These are phyloP conservation scores for Verticillium longisporum DNA, from an alignment of 2,329 filamentous ascomycete species.

Conservation along the genomic window DNA sequence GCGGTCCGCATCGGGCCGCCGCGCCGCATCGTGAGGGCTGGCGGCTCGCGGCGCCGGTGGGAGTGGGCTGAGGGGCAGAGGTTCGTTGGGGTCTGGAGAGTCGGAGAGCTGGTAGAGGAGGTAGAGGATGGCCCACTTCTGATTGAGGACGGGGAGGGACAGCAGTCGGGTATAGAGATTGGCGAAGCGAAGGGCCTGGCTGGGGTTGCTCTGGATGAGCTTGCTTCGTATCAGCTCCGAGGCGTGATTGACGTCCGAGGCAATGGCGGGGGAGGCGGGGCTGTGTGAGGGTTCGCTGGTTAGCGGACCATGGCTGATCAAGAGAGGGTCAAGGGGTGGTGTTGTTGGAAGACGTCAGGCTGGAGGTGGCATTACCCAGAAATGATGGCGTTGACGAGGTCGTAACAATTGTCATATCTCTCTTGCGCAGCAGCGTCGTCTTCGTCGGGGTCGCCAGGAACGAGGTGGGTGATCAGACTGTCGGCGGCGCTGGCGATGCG, in stretches of 20 bases:
- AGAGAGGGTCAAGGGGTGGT: not conserved
- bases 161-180: slow-evolving; percentile 86
- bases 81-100: slow-evolving; percentile 49
- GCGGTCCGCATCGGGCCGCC: slow-evolving; percentile 28
- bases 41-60: slow-evolving; percentile 23
- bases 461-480: slow-evolving; percentile 67
- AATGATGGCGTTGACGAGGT: slow-evolving; percentile 43
- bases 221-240: slow-evolving; percentile 88
- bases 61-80: slow-evolving; percentile 36
- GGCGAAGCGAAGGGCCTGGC: slow-evolving; percentile 76
- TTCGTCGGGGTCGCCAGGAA: slow-evolving; percentile 60
- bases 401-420: slow-evolving; percentile 57
- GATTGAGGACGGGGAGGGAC: slow-evolving; percentile 83
- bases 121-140: slow-evolving; percentile 96
- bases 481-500: slow-evolving; percentile 75
- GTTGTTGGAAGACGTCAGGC: no score
- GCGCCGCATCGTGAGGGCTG: slow-evolving; percentile 20
- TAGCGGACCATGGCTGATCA: not conserved
- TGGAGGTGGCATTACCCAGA: slow-evolving; percentile 32
- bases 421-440: slow-evolving; percentile 62
- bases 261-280: slow-evolving; percentile 45
- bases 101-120: slow-evolving; percentile 80
- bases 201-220: slow-evolving; percentile 70
- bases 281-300: slow-evolving; percentile 18
- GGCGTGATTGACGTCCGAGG: slow-evolving; percentile 80